Evolutionary conservation across 2,329 filamentous ascomycete genomes (phyloP), one percentile per base, ranked within the genome.

Genomic region (Epichloe elymi): DNA sequence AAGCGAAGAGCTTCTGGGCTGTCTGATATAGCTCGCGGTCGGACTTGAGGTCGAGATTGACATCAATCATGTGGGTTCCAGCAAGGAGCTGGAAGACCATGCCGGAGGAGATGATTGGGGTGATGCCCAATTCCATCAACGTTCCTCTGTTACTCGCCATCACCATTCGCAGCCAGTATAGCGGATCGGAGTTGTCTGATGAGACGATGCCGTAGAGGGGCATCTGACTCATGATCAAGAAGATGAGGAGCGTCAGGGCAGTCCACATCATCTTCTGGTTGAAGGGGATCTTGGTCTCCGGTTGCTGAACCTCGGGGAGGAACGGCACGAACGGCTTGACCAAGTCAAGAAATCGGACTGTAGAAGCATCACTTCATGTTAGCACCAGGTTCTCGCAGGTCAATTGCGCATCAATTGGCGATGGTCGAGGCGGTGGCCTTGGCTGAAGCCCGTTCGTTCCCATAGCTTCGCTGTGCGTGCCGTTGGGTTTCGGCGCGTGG

Each of bases 151-250:
- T 98, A 85, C 88, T 95, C 67, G 93, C 93, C 81, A 97, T 83
- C 83, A 98, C 96, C 91, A 98, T 97, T 73, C 93, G 86, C 66
- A 98, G 80, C 93, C 93, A 98, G 82, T 98, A 98, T 65, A 98
- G 79, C 61, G 93, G 94, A 75, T 98, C 94, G 55, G 93, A 97
- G 63, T 89, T 96, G 73, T 93, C 87, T 65, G 93, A 98, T 51
- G 93, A 98, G 67, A 98, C 94, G 72, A 98, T 98, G 74, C 93
- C 93, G 75, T 98, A 98, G 56, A 93, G 76, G 58, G 93, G 90
- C 93, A 98, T 97, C 76, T 96, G 93, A 76, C 89, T 96, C 93
- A 98, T 98, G 73, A 98, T 89, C 79, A 98, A 76, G 82, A 98
- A 98, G 75, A 97, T 94, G 70, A 98, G 78, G 63, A 98, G 82